Evolutionary conservation across 495 filamentous ascomycete genomes (phyloP).

Genomic region (Tetracladium setigerum): DNA sequence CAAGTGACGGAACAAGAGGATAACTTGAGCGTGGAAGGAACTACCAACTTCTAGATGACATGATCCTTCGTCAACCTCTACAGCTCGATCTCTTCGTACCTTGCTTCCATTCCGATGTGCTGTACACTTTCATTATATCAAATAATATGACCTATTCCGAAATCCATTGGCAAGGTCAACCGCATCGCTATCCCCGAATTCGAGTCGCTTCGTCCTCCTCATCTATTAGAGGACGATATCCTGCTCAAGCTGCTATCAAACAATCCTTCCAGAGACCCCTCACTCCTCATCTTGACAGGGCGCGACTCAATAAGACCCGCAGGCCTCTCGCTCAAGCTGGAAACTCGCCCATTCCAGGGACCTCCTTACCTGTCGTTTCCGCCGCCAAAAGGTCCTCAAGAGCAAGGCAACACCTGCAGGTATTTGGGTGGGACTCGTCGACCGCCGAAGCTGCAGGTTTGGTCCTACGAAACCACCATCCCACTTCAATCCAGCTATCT

Average conservation of each 20-base stretch:
- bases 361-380: background rate
- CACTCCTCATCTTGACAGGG: conserved; percentile 9
- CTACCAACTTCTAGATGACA: background rate
- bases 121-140: background rate
- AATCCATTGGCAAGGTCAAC: conserved; percentile 43
- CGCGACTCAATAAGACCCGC: too few species aligned
- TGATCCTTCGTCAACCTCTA: background rate
- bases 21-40: background rate
- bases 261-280: conserved; percentile 29
- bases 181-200: conserved; percentile 30
- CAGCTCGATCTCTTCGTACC: conserved; percentile 1
- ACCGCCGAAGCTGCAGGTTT: too few species aligned
- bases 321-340: too few species aligned
- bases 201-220: conserved; percentile 21
- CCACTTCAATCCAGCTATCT: too few species aligned
- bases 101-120: conserved; percentile 11
- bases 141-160: conserved; percentile 37
- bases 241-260: conserved; percentile 30
- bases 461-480: too few species aligned
- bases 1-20: background rate
- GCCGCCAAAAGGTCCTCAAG: background rate
- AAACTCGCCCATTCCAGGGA: conserved; percentile 3
- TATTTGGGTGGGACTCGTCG: conserved; percentile 8
- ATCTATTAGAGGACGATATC: background rate
- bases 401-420: conserved; percentile 6